Percentiles rank a stretch among this genome's conserved stretches.
phyloP scores from a whole-genome alignment of 108 stramenopile genomes.

The Schizochytrium sp. region DNA sequence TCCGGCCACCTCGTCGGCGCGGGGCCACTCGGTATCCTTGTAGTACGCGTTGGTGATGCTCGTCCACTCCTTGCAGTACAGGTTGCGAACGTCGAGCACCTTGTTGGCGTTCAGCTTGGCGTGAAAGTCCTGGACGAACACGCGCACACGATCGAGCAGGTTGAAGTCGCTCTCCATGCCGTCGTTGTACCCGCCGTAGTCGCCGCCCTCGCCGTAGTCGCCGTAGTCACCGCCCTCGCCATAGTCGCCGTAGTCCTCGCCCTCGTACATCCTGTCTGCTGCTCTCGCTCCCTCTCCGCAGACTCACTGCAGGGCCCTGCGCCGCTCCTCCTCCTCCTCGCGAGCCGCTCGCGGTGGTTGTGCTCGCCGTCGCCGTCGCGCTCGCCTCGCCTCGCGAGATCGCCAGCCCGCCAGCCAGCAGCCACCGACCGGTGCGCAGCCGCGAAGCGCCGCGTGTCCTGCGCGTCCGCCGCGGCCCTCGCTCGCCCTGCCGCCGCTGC shows the following conservation, averaged over 20 bases:
- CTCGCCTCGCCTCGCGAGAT: too few relatives aligned
- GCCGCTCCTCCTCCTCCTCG: too few relatives aligned
- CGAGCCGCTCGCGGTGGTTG: too few relatives aligned
- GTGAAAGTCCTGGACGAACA: background rate
- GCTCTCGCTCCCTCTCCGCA: too few relatives aligned
- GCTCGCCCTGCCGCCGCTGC: too few relatives aligned
- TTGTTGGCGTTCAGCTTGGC: background rate
- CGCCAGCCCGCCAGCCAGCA: too few relatives aligned
- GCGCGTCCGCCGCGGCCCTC: too few relatives aligned
- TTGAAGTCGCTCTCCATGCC: constrained; percentile 11
- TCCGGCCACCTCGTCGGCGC: background rate
- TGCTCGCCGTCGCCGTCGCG: too few relatives aligned
- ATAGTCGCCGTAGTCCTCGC: background rate
- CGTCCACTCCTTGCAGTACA: constrained; percentile 7
- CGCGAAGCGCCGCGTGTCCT: too few relatives aligned
- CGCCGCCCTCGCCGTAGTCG: background rate
- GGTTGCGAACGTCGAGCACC: background rate
- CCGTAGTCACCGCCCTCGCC: background rate
- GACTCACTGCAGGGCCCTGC: too few relatives aligned
- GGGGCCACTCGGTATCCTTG: constrained; percentile 18
- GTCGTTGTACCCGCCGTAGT: background rate
- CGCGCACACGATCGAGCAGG: background rate
- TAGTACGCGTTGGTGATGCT: constrained; percentile 20
- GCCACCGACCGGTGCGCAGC: too few relatives aligned
- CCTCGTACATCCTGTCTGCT: background rate